Percentiles rank a stretch among this genome's conserved stretches.
Conservation (phyloP, 129 eudicot species). For the Rutidosis leptorrhynchoides region DNA sequence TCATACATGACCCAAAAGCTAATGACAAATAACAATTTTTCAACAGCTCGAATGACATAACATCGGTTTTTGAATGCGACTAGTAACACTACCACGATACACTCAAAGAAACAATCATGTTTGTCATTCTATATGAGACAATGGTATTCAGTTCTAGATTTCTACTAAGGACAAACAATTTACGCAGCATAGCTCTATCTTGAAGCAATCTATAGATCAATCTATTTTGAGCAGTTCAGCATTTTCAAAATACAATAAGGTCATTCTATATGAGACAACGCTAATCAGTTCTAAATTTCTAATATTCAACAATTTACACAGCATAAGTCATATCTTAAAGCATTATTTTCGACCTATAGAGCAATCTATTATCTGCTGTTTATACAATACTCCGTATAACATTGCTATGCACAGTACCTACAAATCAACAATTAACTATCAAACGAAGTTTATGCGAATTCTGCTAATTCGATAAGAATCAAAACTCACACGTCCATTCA, state of each 20-base stretch:
- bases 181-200: conserved; percentile 7
- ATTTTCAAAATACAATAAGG: neutral
- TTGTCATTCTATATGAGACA: conserved; percentile 3
- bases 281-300: too few relatives aligned
- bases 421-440: neutral
- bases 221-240: neutral
- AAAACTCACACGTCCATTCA: conserved; percentile 63
- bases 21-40: neutral
- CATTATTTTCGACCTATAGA: too few relatives aligned
- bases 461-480: conserved; percentile 11
- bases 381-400: too few relatives aligned
- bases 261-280: too few relatives aligned
- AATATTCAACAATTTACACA: too few relatives aligned
- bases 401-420: neutral
- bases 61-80: neutral
- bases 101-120: neutral
- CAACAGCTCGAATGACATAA: neutral
- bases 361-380: too few relatives aligned
- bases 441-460: neutral
- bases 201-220: neutral
- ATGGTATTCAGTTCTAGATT: neutral
- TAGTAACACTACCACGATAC: conserved; percentile 7
- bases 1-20: conserved; percentile 14
- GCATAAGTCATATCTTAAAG: too few relatives aligned
- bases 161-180: neutral